Evolutionary conservation across 2,329 filamentous ascomycete genomes (phyloP), one percentile per base, ranked within the genome.

Genomic region (Penicillium corylophilum): DNA sequence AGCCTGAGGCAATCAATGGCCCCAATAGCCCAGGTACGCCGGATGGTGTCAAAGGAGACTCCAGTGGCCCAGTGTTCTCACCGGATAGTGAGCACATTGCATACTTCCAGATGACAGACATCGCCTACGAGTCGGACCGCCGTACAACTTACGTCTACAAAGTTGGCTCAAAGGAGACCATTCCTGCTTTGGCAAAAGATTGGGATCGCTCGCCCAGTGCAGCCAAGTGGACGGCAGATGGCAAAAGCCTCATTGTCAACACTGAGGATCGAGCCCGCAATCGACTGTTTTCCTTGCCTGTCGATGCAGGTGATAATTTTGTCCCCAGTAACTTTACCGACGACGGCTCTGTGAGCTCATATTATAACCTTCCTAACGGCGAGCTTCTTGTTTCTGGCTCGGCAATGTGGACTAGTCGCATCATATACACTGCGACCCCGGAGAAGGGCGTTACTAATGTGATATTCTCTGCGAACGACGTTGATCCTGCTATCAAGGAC

Each of bases 101-200:
- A 1, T 96, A 95, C 68, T 78, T 89, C 26, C 84, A 88, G 55
- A 95, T 95, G 91, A 81, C 82, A 56, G 81, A 81, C 50, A 79
- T 83, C 46, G 84, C 87, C 53, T 95, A 96, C 67, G 91, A 96
- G 71, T 83, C 87, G 15, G 90, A 96, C 74, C 88, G 88, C 69
- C 73, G 73, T 40, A 71, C 72, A 3, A 64, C 78, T 41, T 79
- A 78, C 53, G 64, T 77, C 38, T 69, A 74, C 40, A 64, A 65
- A 13, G 51, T 73, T 44, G 63, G 64, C 51, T 64, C 64, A 2
- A 57, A 69, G 45, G 55, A 66, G 50, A 70, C 67, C 44, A 63
- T 82, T 45, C 66, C 63, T 2, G 57, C 64, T 20, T 53, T 77
- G 6, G 71, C 72, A 3, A 67, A 61, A 36, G 55, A 71, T 44